phyloP scores from a whole-genome alignment of 805 yeast species.

The Candida parachauliodes region DNA sequence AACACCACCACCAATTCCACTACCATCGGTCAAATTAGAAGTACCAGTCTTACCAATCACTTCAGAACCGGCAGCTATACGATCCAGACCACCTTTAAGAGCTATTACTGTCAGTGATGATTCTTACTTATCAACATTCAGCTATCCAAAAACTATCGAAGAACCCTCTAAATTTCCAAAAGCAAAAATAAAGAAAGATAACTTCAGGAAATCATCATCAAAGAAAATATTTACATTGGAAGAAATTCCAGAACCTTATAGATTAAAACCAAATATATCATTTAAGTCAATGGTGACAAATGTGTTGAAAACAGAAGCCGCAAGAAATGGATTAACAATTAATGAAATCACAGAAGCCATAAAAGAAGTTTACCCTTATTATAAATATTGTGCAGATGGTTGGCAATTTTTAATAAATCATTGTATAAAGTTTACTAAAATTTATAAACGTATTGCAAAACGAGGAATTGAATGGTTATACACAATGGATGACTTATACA shows the following conservation, averaged over 20 bases:
- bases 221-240: conserved; percentile 70
- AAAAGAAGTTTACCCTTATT: conserved; percentile 85
- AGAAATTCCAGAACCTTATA: conserved; percentile 84
- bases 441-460: conserved; percentile 57
- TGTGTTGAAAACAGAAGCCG: conserved; percentile 65
- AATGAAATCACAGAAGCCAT: conserved; percentile 80
- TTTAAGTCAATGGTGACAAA: conserved; percentile 78
- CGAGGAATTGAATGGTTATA: conserved; percentile 77
- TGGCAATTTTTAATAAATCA: conserved; percentile 97
- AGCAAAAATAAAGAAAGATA: conserved; percentile 28
- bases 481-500: conserved; percentile 85
- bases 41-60: conserved; percentile 26
- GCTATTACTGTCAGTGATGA: conserved; percentile 26
- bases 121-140: conserved; percentile 21
- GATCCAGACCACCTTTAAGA: conserved; percentile 18
- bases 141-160: conserved; percentile 32
- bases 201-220: conserved; percentile 46
- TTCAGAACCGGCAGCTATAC: conserved; percentile 18
- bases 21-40: conserved; percentile 37
- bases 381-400: conserved; percentile 90
- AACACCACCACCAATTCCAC: conserved; percentile 18
- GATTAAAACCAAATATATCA: conserved; percentile 79
- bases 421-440: conserved; percentile 79
- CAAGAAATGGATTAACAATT: conserved; percentile 62
- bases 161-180: conserved; percentile 29